A percentile compares a stretch with the other conserved stretches of the same genome.
Conservation (phyloP, 768 basidiomycete genomes). For the Leccinum disarticulatum region DNA sequence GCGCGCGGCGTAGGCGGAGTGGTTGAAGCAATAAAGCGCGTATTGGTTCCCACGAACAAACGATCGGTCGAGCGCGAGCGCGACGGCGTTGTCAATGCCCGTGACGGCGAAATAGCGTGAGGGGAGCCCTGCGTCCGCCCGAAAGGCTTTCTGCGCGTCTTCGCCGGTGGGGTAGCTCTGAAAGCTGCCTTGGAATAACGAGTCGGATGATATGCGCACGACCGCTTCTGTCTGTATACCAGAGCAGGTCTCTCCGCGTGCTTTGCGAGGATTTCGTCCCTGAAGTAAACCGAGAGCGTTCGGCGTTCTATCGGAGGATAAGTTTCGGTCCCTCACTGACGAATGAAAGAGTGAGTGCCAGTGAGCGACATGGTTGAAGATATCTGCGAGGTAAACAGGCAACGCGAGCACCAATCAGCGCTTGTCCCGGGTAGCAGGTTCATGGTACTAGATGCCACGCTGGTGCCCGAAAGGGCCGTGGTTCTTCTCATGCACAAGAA, state of each 20-base stretch:
- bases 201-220: neutral
- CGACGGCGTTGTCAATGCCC: neutral
- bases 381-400: constrained; percentile 5
- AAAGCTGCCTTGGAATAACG: neutral
- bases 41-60: constrained; percentile 4
- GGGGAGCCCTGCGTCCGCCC: neutral
- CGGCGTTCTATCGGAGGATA: constrained; percentile 54
- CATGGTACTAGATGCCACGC: constrained; percentile 1
- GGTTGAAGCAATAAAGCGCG: constrained; percentile 1
- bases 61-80: neutral
- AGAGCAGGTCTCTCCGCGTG: constrained; percentile 58
- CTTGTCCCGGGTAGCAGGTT: neutral
- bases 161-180: neutral
- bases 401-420: neutral
- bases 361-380: constrained; percentile 18
- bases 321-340: constrained; percentile 57
- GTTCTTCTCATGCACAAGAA: neutral
- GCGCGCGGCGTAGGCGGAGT: neutral
- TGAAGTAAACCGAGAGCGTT: constrained; percentile 66
- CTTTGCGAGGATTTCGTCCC: constrained; percentile 49
- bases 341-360: constrained; percentile 50
- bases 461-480: neutral
- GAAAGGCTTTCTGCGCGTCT: neutral
- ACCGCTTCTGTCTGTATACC: constrained; percentile 57
- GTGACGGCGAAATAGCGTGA: constrained; percentile 7